Percentiles rank a stretch among this genome's conserved stretches.
Conservation (phyloP, 495 filamentous ascomycete genomes). For the Symbiotaphrina buchneri region DNA sequence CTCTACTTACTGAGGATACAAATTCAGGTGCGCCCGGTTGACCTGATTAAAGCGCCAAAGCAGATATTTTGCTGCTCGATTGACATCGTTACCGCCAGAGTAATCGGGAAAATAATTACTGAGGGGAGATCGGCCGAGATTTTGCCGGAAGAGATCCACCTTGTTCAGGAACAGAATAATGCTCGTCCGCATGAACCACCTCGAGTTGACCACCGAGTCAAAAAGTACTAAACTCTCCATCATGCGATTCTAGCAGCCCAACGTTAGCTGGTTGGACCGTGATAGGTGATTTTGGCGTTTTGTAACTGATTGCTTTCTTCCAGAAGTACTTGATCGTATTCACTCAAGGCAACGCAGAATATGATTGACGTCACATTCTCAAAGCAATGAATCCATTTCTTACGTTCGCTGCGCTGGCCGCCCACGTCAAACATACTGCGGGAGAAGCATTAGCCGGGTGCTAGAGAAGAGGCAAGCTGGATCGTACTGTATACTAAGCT, state of each 20-base stretch:
- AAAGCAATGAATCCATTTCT: constrained; percentile 99
- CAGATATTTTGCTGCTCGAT: constrained; percentile 91
- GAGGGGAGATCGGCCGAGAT: constrained; percentile 71
- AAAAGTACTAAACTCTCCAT: constrained; percentile 97
- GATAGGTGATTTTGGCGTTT: constrained; percentile 28
- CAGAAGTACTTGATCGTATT: constrained; percentile 91
- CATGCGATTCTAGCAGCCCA: constrained; percentile 64
- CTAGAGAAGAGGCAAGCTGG: not conserved
- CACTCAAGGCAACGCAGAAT: constrained; percentile 94
- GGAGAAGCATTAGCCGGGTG: not conserved
- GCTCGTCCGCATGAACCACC: constrained; percentile 97
- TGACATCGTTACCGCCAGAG: constrained; percentile 90
- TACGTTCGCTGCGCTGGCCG: constrained; percentile 87
- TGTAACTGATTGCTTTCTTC: constrained; percentile 97
- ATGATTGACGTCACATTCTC: constrained; percentile 99
- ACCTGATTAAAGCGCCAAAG: constrained; percentile 98
- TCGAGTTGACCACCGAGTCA: constrained; percentile 94
- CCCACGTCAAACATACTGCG: constrained; percentile 96
- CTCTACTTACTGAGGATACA: constrained; percentile 81
- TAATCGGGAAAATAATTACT: constrained; percentile 96
- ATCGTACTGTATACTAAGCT: constrained; percentile 91
- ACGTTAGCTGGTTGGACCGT: constrained; percentile 1
- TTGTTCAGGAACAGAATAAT: constrained; percentile 98
- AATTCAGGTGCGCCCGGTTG: constrained; percentile 83
- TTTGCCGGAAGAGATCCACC: constrained; percentile 91